A percentile compares a stretch with the other conserved stretches of the same genome.
These are phyloP conservation scores for Paraurostyla sp. DNA, from an alignment of 73 alveolate species.

Conservation along the genomic window DNA sequence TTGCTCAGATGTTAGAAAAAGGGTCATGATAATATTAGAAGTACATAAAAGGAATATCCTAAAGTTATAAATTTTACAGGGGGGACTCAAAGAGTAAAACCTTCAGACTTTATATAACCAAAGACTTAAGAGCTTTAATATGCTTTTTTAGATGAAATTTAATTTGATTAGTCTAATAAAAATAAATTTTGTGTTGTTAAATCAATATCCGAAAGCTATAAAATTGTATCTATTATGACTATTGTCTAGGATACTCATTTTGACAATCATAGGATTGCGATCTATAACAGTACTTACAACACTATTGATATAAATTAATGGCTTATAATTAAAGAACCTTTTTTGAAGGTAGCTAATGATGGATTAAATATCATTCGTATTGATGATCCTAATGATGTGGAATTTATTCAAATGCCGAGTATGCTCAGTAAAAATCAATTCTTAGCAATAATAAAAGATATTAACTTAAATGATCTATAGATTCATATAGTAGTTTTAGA, in stretches of 20 bases:
- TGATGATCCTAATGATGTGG: slow-evolving; percentile 3
- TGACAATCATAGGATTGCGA: neutral
- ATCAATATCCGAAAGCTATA: neutral
- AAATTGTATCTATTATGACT: neutral
- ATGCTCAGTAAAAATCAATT: neutral
- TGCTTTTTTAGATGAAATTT: neutral
- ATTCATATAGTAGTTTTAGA: neutral
- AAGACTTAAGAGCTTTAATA: neutral
- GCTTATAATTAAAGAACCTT: neutral
- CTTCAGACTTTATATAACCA: neutral
- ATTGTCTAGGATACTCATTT: neutral
- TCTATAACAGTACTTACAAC: too few relatives aligned
- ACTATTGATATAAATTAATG: neutral
- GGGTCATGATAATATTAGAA: too few relatives aligned
- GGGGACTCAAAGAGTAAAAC: neutral
- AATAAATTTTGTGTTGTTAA: neutral
- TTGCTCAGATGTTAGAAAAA: neutral
- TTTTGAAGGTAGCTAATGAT: neutral
- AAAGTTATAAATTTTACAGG: neutral
- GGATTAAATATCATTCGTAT: neutral
- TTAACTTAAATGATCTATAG: neutral
- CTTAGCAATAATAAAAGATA: neutral
- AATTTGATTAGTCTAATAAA: neutral
- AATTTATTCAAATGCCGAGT: neutral
- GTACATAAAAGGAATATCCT: too few relatives aligned